Base-by-base conservation (phyloP, 2,329 filamentous ascomycete species). In the Phyllosticta capitalensis region DNA sequence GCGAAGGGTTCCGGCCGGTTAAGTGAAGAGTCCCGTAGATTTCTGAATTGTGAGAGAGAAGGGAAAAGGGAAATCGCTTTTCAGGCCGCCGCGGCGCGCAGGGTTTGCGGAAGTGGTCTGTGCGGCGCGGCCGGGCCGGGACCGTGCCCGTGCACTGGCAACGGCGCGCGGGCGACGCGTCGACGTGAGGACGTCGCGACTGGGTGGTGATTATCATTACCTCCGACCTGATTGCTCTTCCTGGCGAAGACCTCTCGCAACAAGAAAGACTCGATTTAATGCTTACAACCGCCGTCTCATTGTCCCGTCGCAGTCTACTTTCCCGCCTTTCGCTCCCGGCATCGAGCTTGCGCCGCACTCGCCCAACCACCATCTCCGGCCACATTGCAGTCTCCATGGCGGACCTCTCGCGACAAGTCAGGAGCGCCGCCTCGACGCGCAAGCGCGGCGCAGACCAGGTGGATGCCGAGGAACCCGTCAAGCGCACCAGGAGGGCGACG, bases 401-500 rank as follows among this genome's bases (percentile, higher is more conserved):
- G 19, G 9, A 14, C 17, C 20, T 5, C 17, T 20, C 45, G 6
- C 28, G 12, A 17, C 26, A 54, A 54, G 52, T 21, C 49, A 38
- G 12, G 12, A 53, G 26, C 9, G 33, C 33, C 12, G 17, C 21
- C 9, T n/a, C 17, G 26, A 38, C 48, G n/a, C 45, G 21, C 10
- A 59, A 59, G 50, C 50, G 56, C 19, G 9, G 12, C 9, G 56
- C 51, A 26, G 56, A 59, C 17, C 21, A 59, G 6, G 14, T 1
- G 6, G 14, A 45, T n/a, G 38, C 38, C 38, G 7, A 19, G 38
- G 17, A 45, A n/a, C 38, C 58, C 6, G 54, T 28, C 1, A 60
- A 60, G 20, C 30, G 58, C 12, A 21, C 58, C 10, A 62, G 50
- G 50, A 60, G 58, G 55, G 26, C 55, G 10, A 55, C 54, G 3